Percentiles rank a stretch among this genome's conserved stretches.
These are phyloP conservation scores for Rhizophagus clarus DNA, from an alignment of 192 early-diverging fungal genomes.

Conservation along the genomic window DNA sequence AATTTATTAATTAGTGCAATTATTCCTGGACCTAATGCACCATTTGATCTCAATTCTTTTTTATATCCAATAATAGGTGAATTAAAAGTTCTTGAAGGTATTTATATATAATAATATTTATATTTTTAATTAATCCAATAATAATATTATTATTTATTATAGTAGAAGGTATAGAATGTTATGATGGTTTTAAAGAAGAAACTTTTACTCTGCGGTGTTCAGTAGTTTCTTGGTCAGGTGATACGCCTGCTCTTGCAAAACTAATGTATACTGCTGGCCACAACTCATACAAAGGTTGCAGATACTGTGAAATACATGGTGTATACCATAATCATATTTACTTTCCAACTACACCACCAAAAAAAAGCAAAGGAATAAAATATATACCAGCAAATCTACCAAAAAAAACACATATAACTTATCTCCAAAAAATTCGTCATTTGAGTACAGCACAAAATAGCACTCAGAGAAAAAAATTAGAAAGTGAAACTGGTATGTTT, in stretches of 20 bases:
- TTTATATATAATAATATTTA: too few species aligned
- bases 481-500: too few species aligned
- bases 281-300: slow-evolving; percentile 3
- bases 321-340: not conserved
- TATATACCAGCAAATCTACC: not conserved
- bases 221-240: not conserved
- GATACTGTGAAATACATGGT: not conserved
- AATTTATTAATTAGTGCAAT: not conserved
- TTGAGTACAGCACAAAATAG: too few species aligned
- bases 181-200: not conserved
- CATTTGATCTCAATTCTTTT: slow-evolving; percentile 2
- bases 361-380: not conserved
- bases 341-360: not conserved
- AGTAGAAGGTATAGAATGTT: too few species aligned
- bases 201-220: not conserved
- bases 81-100: too few species aligned
- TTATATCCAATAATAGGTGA: not conserved
- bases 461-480: too few species aligned
- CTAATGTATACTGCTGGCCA: not conserved
- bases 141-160: too few species aligned
- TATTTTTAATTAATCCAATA: too few species aligned
- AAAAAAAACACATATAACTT: too few species aligned
- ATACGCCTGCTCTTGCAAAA: not conserved
- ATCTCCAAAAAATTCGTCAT: too few species aligned
- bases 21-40: not conserved